These are phyloP conservation scores for Tricholoma matsutake DNA, from an alignment of 768 basidiomycete species.

Conservation along the genomic window DNA sequence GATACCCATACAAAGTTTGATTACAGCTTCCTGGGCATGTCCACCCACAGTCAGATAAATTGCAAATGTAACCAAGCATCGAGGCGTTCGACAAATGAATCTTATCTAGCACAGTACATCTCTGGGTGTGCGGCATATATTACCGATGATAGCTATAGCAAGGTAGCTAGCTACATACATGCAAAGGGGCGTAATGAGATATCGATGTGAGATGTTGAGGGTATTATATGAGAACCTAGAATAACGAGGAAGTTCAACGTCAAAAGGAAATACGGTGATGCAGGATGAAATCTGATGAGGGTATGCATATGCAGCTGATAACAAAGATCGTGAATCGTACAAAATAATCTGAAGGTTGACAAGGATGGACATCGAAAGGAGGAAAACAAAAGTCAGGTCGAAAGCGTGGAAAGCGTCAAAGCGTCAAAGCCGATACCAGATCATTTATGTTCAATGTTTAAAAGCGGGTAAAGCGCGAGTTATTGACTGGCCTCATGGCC, in stretches of 20 bases:
- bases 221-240: neutral
- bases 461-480: constrained; percentile 60
- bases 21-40: no score
- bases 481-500: constrained; percentile 33
- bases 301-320: neutral
- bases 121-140: neutral
- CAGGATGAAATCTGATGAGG: neutral
- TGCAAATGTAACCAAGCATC: no score
- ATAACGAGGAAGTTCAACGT: neutral
- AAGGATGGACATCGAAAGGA: constrained; percentile 15
- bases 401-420: constrained; percentile 7
- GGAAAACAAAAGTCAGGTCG: constrained; percentile 10
- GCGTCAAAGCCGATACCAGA: constrained; percentile 13
- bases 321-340: constrained; percentile 7
- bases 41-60: no score
- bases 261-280: neutral
- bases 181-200: neutral
- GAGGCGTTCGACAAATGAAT: neutral
- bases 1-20: no score
- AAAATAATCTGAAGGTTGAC: constrained; percentile 4
- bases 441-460: constrained; percentile 23
- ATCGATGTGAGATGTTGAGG: no score
- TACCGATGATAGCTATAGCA: neutral
- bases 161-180: neutral
- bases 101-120: neutral